phyloP scores from a whole-genome alignment of 306 rosid genomes.

The Mimosa bimucronata region DNA sequence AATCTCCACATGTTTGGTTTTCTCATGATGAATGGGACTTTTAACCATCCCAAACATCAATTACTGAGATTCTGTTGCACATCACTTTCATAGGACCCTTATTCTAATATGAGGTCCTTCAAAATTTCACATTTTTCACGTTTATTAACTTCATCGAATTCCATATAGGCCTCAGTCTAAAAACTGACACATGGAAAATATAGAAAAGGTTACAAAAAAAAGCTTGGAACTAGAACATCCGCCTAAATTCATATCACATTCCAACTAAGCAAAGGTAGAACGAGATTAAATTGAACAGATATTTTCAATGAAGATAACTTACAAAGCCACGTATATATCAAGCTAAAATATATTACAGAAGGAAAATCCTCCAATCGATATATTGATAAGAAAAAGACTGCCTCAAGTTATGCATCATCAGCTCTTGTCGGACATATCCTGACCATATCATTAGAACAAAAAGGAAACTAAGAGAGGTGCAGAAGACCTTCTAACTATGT shows the following conservation, averaged over 20 bases:
- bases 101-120: too few species aligned
- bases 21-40: background rate
- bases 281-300: slow-evolving; percentile 9
- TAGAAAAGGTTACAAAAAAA: background rate
- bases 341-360: slow-evolving; percentile 17
- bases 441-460: slow-evolving; percentile 20
- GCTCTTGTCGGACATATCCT: slow-evolving; percentile 15
- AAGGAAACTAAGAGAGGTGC: slow-evolving; percentile 1
- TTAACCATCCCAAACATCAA: background rate
- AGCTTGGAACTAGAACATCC: background rate
- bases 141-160: background rate
- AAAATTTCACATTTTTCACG: background rate
- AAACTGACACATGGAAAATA: background rate
- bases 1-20: too few species aligned
- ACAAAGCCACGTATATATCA: background rate
- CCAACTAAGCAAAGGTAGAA: background rate
- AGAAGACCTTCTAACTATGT: slow-evolving; percentile 33
- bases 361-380: slow-evolving; percentile 7
- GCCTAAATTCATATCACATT: background rate
- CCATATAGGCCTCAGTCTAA: background rate
- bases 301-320: background rate
- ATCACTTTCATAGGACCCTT: too few species aligned
- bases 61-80: background rate
- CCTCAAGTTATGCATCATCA: slow-evolving; percentile 3
- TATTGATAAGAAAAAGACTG: slow-evolving; percentile 13